phyloP scores from a whole-genome alignment of 225 moss, liverwort and hornwort genomes.

The Thuidium tamariscinum region DNA sequence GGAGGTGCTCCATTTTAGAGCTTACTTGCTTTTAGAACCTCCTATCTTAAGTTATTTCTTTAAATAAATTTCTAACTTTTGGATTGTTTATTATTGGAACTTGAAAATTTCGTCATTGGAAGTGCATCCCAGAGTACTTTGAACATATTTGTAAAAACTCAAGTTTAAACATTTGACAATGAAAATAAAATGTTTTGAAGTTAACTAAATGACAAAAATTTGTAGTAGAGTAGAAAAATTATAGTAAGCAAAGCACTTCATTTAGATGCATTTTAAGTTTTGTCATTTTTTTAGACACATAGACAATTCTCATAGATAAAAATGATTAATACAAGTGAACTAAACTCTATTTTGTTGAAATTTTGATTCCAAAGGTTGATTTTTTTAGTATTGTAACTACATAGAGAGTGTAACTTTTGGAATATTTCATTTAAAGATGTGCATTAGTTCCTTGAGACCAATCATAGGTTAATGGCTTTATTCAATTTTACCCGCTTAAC shows the following conservation, averaged over 20 bases:
- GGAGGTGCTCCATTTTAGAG: no score
- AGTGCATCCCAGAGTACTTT: neutral
- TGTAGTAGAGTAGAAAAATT: neutral
- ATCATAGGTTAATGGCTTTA: neutral
- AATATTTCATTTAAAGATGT: neutral
- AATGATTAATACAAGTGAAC: no score
- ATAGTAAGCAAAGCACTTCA: no score
- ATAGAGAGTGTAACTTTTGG: neutral
- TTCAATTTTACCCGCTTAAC: neutral
- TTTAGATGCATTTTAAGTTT: no score
- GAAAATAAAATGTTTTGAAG: fast-evolving
- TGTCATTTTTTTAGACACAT: no score
- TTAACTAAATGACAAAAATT: neutral
- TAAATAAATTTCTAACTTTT: neutral
- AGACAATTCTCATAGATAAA: no score
- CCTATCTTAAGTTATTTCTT: no score
- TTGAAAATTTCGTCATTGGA: neutral
- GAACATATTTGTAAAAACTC: neutral
- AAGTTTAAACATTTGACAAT: neutral
- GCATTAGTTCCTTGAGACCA: neutral
- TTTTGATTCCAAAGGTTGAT: neutral
- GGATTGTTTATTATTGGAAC: fast-evolving
- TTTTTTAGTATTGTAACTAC: neutral
- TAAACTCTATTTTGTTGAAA: no score
- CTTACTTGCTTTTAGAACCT: no score